phyloP scores from a whole-genome alignment of 2,329 filamentous ascomycete genomes.

The Aspergillus uvarum region DNA sequence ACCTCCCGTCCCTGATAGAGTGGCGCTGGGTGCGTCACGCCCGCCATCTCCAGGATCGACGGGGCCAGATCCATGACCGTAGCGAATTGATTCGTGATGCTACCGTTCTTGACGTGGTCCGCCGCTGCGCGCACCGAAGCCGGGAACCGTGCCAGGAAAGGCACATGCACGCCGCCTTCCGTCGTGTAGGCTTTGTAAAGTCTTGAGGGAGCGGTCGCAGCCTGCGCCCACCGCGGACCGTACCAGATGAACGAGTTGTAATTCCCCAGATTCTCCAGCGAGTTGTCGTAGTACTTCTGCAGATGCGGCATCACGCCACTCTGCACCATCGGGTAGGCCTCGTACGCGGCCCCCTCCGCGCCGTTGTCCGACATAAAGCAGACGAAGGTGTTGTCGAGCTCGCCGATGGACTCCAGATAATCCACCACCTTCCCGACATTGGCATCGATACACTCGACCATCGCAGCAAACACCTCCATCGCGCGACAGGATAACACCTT shows the following conservation, averaged over 20 bases:
- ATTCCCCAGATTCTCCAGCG: slow-evolving; percentile 43
- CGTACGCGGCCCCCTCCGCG: slow-evolving; percentile 59
- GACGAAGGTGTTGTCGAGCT: slow-evolving; percentile 64
- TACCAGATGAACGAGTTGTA: slow-evolving; percentile 62
- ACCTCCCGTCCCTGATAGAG: slow-evolving; percentile 52
- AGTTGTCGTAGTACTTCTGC: slow-evolving; percentile 59
- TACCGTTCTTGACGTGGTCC: slow-evolving; percentile 25
- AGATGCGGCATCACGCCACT: slow-evolving; percentile 56
- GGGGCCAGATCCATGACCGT: slow-evolving; percentile 56
- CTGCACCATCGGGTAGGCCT: slow-evolving; percentile 58
- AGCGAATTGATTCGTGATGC: slow-evolving; percentile 54
- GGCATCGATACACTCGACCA: slow-evolving; percentile 62
- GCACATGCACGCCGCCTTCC: slow-evolving; percentile 54
- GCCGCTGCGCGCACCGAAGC: slow-evolving; percentile 20
- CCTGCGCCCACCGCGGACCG: slow-evolving; percentile 58
- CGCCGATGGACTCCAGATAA: slow-evolving; percentile 56
- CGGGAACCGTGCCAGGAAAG: slow-evolving; percentile 51
- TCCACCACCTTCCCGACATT: slow-evolving; percentile 61
- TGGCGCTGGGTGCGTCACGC: slow-evolving; percentile 53
- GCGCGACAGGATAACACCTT: slow-evolving; percentile 47
- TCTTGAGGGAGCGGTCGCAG: slow-evolving; percentile 52
- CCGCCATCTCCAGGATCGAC: slow-evolving; percentile 45
- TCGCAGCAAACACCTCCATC: slow-evolving; percentile 64
- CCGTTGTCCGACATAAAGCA: slow-evolving; percentile 65
- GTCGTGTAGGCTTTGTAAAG: slow-evolving; percentile 53